Evolutionary conservation across 2,329 filamentous ascomycete species (phyloP).

Genomic region (Pseudogymnoascus sp.): DNA sequence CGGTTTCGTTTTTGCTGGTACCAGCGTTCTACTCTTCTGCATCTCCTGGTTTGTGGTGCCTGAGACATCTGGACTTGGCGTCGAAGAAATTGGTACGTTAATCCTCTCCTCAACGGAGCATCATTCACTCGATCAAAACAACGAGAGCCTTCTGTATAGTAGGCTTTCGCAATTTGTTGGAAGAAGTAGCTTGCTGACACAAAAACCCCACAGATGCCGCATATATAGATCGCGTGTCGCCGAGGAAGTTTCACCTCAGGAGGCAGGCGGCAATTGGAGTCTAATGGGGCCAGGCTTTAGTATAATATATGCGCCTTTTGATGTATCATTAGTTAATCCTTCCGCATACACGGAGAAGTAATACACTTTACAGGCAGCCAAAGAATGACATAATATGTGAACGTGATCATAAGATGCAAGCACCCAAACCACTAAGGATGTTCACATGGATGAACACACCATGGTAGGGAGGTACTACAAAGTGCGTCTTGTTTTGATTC

Average conservation of each 20-base stretch:
- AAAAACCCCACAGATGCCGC: background rate
- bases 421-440: background rate
- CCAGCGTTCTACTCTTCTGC: constrained; percentile 30
- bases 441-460: background rate
- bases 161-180: background rate
- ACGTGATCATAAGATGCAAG: background rate
- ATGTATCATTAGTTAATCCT: background rate
- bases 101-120: background rate
- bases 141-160: background rate
- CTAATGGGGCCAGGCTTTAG: background rate
- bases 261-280: background rate
- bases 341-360: background rate
- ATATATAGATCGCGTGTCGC: background rate
- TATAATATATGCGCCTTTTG: background rate
- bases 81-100: constrained; percentile 39
- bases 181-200: background rate
- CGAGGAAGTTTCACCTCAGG: background rate
- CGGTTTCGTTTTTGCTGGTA: constrained; percentile 34
- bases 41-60: constrained; percentile 41
- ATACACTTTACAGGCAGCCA: background rate
- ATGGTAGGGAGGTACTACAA: background rate
- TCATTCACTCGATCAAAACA: background rate
- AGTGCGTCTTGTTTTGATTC: background rate
- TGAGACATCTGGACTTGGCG: constrained; percentile 44
- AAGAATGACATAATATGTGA: background rate